A percentile compares a stretch with the other conserved stretches of the same genome.
Evolutionary conservation across 164 flowering plant genomes (phyloP).

Genomic region (Chloranthus sessilifolius): DNA sequence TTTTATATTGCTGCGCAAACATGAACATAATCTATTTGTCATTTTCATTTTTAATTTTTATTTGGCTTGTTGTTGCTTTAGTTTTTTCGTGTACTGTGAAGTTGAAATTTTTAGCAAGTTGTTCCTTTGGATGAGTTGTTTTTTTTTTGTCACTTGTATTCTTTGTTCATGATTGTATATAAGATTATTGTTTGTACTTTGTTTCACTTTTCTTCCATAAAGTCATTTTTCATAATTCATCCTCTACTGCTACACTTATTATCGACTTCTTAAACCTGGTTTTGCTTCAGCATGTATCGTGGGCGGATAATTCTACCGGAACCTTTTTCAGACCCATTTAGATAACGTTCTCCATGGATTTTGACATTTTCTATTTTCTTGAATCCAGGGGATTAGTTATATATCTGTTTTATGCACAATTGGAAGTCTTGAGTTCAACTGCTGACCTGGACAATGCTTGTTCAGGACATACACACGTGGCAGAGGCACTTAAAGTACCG

Average conservation of each 20-base stretch:
- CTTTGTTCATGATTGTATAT: too few relatives aligned
- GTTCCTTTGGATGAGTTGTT: too few relatives aligned
- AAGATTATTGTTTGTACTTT: too few relatives aligned
- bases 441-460: constrained; percentile 15
- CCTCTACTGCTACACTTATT: not conserved
- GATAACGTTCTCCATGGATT: not conserved
- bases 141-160: too few relatives aligned
- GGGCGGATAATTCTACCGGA: not conserved
- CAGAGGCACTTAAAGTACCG: constrained; percentile 92
- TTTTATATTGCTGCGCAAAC: too few relatives aligned
- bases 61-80: too few relatives aligned
- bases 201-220: not conserved
- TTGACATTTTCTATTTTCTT: constrained; percentile 5
- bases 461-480: constrained; percentile 95
- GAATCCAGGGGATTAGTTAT: constrained; percentile 10
- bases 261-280: not conserved
- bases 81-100: not conserved
- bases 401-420: constrained; percentile 10
- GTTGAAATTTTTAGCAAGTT: not conserved
- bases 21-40: too few relatives aligned
- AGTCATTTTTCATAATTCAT: not conserved
- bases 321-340: not conserved
- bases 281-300: not conserved
- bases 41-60: too few relatives aligned
- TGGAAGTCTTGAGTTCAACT: constrained; percentile 13